Evolutionary conservation across 1,284 basidiomycete genomes (phyloP), one percentile per base, ranked within the genome.

Genomic region (Bjerkandera adusta): DNA sequence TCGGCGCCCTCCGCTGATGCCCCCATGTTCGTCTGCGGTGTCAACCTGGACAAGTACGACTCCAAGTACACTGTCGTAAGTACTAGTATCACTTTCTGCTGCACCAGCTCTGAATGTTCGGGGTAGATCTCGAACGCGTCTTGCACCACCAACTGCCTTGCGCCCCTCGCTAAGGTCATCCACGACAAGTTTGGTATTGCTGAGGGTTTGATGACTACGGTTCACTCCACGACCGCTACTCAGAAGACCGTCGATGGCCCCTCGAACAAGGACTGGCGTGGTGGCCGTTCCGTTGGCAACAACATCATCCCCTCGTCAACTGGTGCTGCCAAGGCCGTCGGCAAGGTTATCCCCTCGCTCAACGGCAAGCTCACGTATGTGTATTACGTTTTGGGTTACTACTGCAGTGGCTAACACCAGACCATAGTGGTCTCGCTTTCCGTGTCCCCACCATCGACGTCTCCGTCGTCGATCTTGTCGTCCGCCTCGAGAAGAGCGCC

Each of bases 231-330:
- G 58, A 96, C 93, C 47, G 97, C 97, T 51, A 99, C 97, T 60
- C 96, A 99, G 77, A 99, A 98, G 86, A 98, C 96, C 59, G 96
- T 97, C 62, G 95, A 97, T 62, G 95, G 95, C 55, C 95, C 95
- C 44, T 98, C 93, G 45, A 67, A 79, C 77, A 97, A 93, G 76
- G 91, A 93, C 75, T 90, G 92, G 92, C 88, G 90, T 71, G 97
- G 97, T 69, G 96, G 96, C 61, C 97, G 96, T 77, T 85, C 87
- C 62, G 94, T 96, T 55, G 87, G 86, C 71, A 90, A 90, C 77
- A 99, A 99, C 86, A 98, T 99, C 75, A 99, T 99, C 68, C 96
- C 96, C 50, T 98, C 96, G 25, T 97, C 93, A 63, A 99, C 97
- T 56, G 96, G 96, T 77, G 96, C 96, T 56, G 97, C 97, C 71